Evolutionary conservation across 306 rosid genomes (phyloP), one percentile per base, ranked within the genome.

Genomic region (Hippophae rhamnoides): DNA sequence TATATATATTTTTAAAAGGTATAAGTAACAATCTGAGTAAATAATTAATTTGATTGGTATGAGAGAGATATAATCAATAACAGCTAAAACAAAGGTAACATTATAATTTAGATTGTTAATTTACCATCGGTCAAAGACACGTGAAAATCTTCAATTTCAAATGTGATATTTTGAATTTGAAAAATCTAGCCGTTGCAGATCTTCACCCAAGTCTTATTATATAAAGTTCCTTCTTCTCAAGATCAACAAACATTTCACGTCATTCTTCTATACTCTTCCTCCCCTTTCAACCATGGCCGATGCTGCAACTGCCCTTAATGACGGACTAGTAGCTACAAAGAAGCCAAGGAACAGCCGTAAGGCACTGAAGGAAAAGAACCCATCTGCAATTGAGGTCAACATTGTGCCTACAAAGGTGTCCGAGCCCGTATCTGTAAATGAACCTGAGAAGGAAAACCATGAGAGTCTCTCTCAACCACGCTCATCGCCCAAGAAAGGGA

Each of bases 341-440:
- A 86, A 70, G 77, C 38, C 76, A 2, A 82, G 84, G 72, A 74
- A 72, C 64, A 53, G 64, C 66, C 70, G 88, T 58, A 82, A 51
- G 69, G 85, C 85, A 0, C 81, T 88, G 63, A 85, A 83, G 78
- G 90, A 84, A 52, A 88, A 81, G 75, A 81, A 72, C 61, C 31
- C 81, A 12, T 70, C 83, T 0, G 51, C 69, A 2, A 71, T 62
- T 2, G 84, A 77, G 31, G 62, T 74, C 58, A 75, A 64, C 62
- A 59, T 75, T 64, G 1, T 63, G 10, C 67, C 72, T 31, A 62
- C 57, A 48, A 80, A 74, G 65, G 59, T 52, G 6, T 43, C 67
- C 0, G 78, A 78, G 3, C 51, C 76, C 7, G 13, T 10, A 2
- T 54, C 80, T 8, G 63, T 25, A 42, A 23, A 18, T n/a, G 69